Evolutionary conservation across 2,329 filamentous ascomycete species (phyloP), one percentile per base, ranked within the genome.

Genomic region (Scytalidium lignicola): DNA sequence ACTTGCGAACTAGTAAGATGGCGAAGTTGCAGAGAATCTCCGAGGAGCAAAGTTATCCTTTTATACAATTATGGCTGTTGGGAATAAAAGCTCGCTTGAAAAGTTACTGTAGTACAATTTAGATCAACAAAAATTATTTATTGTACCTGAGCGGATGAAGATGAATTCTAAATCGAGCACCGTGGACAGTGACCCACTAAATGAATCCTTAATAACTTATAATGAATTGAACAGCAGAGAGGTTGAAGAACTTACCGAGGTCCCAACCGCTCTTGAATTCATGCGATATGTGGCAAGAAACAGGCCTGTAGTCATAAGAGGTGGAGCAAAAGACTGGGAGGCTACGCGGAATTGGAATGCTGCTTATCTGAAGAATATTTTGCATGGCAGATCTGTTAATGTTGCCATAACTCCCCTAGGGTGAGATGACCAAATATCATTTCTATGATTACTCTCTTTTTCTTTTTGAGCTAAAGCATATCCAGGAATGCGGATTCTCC

Each of bases 391-490:
- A 47, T 66, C 66, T 1, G 84, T 93, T 46, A 88, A 88, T 57
- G 86, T 92, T 49, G 87, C 88, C 19, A 76, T 90, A 28, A 93
- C 88, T n/a, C 86, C 87, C 1, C 64, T 71, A 41, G 87, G 87
- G 78, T 84, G 69, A 56, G 54, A 3, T 56, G 4, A 43, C 20
- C 6, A 23, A 32, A 21, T 40, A 37, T 23, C n/a, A 19, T 9
- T 48, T 26, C 28, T 41, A 43, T 46, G 28, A 49, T 48, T 28
- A n/a, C n/a, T 41, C 20, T 26, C 23, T 32, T 19, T 12, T 21
- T 22, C 17, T 15, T 32, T n/a, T 32, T 10, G 6, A 17, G 20
- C 15, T 44, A 26, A n/a, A 46, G 20, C 7, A 12, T 13, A 47
- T 47, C 23, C 23, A 72, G 67, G 44, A 73, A 74, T 53, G 75